Evolutionary conservation across 768 basidiomycete species (phyloP).

Genomic region (Auricularia sp.): DNA sequence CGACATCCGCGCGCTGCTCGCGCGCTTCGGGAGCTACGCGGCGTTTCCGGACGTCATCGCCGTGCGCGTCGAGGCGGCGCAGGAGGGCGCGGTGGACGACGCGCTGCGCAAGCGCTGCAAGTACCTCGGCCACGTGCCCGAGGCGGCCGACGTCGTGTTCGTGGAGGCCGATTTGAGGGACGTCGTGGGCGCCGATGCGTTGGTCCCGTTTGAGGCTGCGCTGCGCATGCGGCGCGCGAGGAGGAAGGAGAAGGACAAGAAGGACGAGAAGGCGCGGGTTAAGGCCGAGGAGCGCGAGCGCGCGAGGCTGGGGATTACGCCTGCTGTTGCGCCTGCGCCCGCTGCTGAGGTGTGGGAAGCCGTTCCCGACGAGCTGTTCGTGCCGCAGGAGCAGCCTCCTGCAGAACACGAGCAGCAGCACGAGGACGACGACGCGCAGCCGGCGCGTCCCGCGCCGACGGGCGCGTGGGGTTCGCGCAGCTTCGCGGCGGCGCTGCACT

Average conservation of each 20-base stretch:
- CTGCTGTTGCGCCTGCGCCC: slow-evolving; percentile 19
- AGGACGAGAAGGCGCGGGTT: slow-evolving; percentile 75
- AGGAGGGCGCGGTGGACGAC: slow-evolving; percentile 78
- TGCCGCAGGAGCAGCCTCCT: neutral
- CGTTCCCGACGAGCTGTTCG: slow-evolving; percentile 15
- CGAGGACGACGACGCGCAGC: slow-evolving; percentile 13
- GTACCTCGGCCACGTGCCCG: slow-evolving; percentile 86
- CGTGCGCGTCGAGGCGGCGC: slow-evolving; percentile 66
- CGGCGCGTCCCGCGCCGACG: neutral
- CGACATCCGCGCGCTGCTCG: slow-evolving; percentile 85
- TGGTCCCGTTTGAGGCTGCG: slow-evolving; percentile 76
- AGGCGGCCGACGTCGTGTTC: slow-evolving; percentile 88
- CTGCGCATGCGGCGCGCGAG: slow-evolving; percentile 64
- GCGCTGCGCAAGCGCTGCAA: slow-evolving; percentile 92
- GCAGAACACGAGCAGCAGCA: neutral
- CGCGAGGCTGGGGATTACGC: slow-evolving; percentile 13
- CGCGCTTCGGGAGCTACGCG: slow-evolving; percentile 71
- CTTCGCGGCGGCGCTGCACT: neutral
- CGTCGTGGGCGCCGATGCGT: slow-evolving; percentile 64
- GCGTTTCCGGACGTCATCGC: slow-evolving; percentile 76
- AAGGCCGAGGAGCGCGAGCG: slow-evolving; percentile 67
- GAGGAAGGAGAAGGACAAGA: slow-evolving; percentile 71
- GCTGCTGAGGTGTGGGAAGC: slow-evolving; percentile 26
- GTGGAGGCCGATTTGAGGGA: slow-evolving; percentile 74
- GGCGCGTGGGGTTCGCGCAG: slow-evolving; percentile 5